Conservation (phyloP, 805 yeast genomes). For the Candida palmyrensis region DNA sequence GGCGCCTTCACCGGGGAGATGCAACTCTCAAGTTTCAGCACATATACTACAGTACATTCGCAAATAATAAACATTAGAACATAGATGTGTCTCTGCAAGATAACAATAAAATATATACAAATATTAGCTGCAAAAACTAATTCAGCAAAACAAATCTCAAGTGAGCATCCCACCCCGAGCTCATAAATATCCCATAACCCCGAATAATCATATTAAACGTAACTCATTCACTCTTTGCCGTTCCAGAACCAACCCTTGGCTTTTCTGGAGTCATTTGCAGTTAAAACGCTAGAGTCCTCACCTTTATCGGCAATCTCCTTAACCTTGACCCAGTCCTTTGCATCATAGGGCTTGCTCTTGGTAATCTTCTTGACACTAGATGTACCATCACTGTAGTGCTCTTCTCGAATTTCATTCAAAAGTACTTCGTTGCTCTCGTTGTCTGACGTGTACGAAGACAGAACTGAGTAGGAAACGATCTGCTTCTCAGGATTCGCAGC, state of each 20-base stretch:
- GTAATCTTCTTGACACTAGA: slow-evolving; percentile 23
- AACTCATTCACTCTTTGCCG: slow-evolving; percentile 1
- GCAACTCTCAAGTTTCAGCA: no score
- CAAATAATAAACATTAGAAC: no score
- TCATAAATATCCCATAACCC: no score
- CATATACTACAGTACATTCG: no score
- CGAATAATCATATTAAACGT: not conserved
- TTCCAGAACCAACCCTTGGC: slow-evolving; percentile 23
- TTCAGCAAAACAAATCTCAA: no score
- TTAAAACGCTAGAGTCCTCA: slow-evolving; percentile 4
- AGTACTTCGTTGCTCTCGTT: slow-evolving; percentile 23
- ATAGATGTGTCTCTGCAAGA: no score
- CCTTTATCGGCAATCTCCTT: slow-evolving; percentile 17
- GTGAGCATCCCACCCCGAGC: no score
- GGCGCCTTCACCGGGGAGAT: no score
- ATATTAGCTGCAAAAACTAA: no score
- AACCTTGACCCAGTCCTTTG: slow-evolving; percentile 28
- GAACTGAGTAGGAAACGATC: slow-evolving; percentile 25
- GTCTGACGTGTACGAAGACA: slow-evolving; percentile 19
- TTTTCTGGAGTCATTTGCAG: not conserved
- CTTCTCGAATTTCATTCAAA: slow-evolving; percentile 26
- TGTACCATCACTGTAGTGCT: slow-evolving; percentile 34
- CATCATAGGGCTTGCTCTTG: slow-evolving; percentile 29
- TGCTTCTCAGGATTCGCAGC: slow-evolving; percentile 2
- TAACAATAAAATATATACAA: no score